A percentile compares a stretch with the other conserved stretches of the same genome.
Conservation (phyloP, 768 basidiomycete species). For the Collybia sp. region DNA sequence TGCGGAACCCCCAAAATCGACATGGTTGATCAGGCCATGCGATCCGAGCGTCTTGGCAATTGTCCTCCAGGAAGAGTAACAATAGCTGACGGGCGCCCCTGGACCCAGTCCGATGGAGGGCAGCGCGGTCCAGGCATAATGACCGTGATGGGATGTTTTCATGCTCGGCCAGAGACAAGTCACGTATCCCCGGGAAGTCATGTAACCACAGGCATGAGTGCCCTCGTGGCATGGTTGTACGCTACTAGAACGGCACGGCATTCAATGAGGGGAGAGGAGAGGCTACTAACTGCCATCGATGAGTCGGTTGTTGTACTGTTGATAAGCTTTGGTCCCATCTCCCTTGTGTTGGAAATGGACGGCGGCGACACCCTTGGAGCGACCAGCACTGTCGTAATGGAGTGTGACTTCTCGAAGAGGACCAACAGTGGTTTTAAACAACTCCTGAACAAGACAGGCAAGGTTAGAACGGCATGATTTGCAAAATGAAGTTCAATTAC, state of each 20-base stretch:
- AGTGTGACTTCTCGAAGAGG: slow-evolving; percentile 80
- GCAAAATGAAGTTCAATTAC: slow-evolving; percentile 38
- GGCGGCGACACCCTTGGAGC: slow-evolving; percentile 87
- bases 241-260: slow-evolving; percentile 30
- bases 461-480: neutral
- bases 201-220: slow-evolving; percentile 22
- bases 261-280: slow-evolving; percentile 39
- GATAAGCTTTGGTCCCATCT: slow-evolving; percentile 88
- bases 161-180: slow-evolving; percentile 38
- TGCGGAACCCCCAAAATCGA: slow-evolving; percentile 7
- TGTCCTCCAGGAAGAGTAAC: neutral
- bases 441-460: slow-evolving; percentile 54
- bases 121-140: slow-evolving; percentile 1
- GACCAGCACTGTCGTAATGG: slow-evolving; percentile 78
- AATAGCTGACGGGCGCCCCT: neutral
- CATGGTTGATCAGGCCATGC: slow-evolving; percentile 40
- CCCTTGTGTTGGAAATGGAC: slow-evolving; percentile 84
- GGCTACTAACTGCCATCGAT: slow-evolving; percentile 99
- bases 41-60: slow-evolving; percentile 11
- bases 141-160: slow-evolving; percentile 5
- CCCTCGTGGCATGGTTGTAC: slow-evolving; percentile 16
- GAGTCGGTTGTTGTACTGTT: slow-evolving; percentile 96
- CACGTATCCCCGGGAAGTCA: slow-evolving; percentile 34
- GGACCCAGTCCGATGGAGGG: slow-evolving; percentile 6
- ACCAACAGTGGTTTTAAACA: slow-evolving; percentile 89